phyloP scores from a whole-genome alignment of 306 rosid species.

The Corylus americana region DNA sequence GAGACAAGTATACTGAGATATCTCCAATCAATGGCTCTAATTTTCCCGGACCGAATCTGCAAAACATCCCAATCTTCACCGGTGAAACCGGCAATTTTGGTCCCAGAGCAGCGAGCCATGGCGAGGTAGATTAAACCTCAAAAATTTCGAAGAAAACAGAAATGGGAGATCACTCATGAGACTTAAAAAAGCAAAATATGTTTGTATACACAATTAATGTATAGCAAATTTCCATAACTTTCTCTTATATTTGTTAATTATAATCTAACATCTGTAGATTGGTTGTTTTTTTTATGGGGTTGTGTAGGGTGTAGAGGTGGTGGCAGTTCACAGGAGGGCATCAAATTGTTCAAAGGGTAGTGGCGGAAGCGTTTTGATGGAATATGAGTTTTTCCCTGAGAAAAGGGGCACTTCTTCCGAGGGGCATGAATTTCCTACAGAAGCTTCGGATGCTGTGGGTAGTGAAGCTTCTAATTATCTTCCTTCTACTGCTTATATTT shows the following conservation, averaged over 20 bases:
- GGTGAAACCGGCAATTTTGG: conserved; percentile 27
- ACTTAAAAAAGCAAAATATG: too few relatives aligned
- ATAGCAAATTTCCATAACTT: not conserved
- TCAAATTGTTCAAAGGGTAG: conserved; percentile 8
- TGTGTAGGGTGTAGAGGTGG: conserved; percentile 58
- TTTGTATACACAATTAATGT: not conserved
- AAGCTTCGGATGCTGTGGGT: conserved; percentile 38
- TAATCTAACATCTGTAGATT: conserved; percentile 1
- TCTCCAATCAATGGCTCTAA: conserved; percentile 34
- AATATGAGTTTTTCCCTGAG: conserved; percentile 77
- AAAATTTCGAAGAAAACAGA: not conserved
- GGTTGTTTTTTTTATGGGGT: not conserved
- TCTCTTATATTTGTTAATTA: not conserved
- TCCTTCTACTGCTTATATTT: conserved; percentile 32
- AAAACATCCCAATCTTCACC: conserved; percentile 24
- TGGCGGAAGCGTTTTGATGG: conserved; percentile 52
- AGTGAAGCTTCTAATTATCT: conserved; percentile 50
- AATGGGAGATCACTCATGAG: too few relatives aligned
- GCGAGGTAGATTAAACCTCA: conserved; percentile 32
- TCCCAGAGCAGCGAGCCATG: conserved; percentile 11
- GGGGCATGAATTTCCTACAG: conserved; percentile 38
- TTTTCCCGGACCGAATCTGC: conserved; percentile 34
- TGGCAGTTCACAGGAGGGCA: conserved; percentile 74
- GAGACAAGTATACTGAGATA: conserved; percentile 23
- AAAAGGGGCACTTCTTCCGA: conserved; percentile 47